A percentile compares a stretch with the other conserved stretches of the same genome.
Evolutionary conservation across 2,329 filamentous ascomycete species (phyloP).

Genomic region (Microsporum audouinii): DNA sequence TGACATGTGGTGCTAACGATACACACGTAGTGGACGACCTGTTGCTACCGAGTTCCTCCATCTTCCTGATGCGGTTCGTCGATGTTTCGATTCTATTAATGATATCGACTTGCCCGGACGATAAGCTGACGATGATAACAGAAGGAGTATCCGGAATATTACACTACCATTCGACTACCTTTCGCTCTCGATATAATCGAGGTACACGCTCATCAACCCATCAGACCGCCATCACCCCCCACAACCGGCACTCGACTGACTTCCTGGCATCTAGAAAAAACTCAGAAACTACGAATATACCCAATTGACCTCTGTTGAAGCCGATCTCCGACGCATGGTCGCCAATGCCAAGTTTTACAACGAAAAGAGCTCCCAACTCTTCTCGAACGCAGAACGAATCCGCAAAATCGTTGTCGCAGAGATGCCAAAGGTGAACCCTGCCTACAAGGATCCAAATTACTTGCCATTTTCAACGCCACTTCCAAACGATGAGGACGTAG

Average conservation of each 20-base stretch:
- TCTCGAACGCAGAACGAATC: slow-evolving; percentile 75
- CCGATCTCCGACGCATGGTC: slow-evolving; percentile 79
- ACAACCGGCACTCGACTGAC: neutral
- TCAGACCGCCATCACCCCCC: neutral
- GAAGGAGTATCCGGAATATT: slow-evolving; percentile 59
- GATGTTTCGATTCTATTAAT: neutral
- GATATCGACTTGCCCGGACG: slow-evolving; percentile 8
- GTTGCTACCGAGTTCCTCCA: slow-evolving; percentile 66
- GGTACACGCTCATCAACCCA: slow-evolving; percentile 25
- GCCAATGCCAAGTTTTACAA: slow-evolving; percentile 80
- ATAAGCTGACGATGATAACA: slow-evolving; percentile 22
- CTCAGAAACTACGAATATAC: slow-evolving; percentile 57
- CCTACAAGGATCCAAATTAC: slow-evolving; percentile 60
- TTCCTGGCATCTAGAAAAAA: slow-evolving; percentile 39
- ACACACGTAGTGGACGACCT: slow-evolving; percentile 49
- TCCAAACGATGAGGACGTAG: slow-evolving; percentile 36
- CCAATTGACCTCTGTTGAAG: slow-evolving; percentile 63
- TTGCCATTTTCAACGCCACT: slow-evolving; percentile 62
- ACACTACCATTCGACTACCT: slow-evolving; percentile 62
- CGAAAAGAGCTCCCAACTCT: slow-evolving; percentile 57
- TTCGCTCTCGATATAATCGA: slow-evolving; percentile 69
- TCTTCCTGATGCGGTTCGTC: slow-evolving; percentile 47
- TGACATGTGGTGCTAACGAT: slow-evolving; percentile 1
- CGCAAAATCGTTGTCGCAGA: slow-evolving; percentile 77
- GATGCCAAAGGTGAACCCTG: slow-evolving; percentile 78